Percentiles rank a stretch among this genome's conserved stretches.
Conservation (phyloP, 176 grass and related monocot genomes). For the Canna indica region DNA sequence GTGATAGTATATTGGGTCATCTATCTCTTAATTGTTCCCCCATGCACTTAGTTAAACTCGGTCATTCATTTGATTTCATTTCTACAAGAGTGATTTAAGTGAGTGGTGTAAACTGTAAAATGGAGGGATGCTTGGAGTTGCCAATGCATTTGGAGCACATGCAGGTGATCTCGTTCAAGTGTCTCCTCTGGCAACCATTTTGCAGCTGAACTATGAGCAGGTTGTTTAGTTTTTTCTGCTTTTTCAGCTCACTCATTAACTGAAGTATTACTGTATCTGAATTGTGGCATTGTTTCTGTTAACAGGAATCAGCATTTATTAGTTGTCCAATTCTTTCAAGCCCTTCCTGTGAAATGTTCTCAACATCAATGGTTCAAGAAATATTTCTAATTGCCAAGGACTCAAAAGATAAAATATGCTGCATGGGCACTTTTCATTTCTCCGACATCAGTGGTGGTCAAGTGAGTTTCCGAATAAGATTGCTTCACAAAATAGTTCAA, state of each 20-base stretch:
- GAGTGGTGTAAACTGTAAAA: no score
- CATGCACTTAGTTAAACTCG: no score
- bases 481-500: conserved; percentile 38
- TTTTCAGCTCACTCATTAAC: not conserved
- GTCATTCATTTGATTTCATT: no score
- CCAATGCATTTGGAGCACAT: conserved; percentile 76
- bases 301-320: conserved; percentile 60
- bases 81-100: no score
- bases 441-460: conserved; percentile 55
- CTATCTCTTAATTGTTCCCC: no score
- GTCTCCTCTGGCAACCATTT: conserved; percentile 26
- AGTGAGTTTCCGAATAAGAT: conserved; percentile 32
- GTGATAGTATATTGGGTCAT: no score
- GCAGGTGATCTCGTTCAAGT: conserved; percentile 51
- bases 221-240: conserved; percentile 26
- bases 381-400: conserved; percentile 87
- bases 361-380: conserved; percentile 64
- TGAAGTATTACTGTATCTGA: conserved; percentile 15
- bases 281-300: conserved; percentile 17
- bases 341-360: conserved; percentile 58
- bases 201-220: conserved; percentile 40
- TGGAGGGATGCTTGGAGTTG: conserved; percentile 72
- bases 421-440: conserved; percentile 89
- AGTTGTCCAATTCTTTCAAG: conserved; percentile 54
- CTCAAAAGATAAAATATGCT: conserved; percentile 61